Conservation (phyloP, 306 rosid genomes). For the Quercus variabilis region DNA sequence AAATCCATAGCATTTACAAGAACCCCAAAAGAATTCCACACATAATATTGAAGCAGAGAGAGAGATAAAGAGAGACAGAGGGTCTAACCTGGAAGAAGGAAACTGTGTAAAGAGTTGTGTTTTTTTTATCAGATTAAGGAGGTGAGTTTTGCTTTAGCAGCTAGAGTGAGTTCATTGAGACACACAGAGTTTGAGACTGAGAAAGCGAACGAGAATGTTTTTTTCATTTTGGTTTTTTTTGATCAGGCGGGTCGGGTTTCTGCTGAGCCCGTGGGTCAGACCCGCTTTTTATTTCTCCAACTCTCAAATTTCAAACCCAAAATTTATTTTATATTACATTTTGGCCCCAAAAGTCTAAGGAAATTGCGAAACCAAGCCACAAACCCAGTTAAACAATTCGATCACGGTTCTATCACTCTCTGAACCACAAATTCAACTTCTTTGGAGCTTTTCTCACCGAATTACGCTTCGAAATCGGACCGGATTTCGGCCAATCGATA, state of each 20-base stretch:
- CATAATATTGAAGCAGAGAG: no score
- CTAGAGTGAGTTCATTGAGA: no score
- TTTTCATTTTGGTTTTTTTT: neutral
- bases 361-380: slow-evolving; percentile 7
- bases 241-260: neutral
- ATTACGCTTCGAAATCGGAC: neutral
- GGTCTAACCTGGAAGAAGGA: no score
- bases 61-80: no score
- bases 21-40: no score
- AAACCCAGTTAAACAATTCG: slow-evolving; percentile 25
- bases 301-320: neutral
- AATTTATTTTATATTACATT: neutral
- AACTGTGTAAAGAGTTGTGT: no score
- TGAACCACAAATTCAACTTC: slow-evolving; percentile 21
- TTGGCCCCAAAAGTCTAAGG: slow-evolving; percentile 20
- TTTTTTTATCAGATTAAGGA: no score
- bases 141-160: no score
- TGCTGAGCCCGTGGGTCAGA: no score
- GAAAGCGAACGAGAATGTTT: no score
- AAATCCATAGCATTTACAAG: no score
- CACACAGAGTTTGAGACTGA: no score
- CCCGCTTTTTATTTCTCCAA: neutral
- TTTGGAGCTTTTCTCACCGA: slow-evolving; percentile 9
- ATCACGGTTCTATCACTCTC: slow-evolving; percentile 23
- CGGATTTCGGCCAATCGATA: slow-evolving; percentile 3